These are phyloP conservation scores for Fistulinella prunicolor DNA, from an alignment of 768 basidiomycete species.

Conservation along the genomic window DNA sequence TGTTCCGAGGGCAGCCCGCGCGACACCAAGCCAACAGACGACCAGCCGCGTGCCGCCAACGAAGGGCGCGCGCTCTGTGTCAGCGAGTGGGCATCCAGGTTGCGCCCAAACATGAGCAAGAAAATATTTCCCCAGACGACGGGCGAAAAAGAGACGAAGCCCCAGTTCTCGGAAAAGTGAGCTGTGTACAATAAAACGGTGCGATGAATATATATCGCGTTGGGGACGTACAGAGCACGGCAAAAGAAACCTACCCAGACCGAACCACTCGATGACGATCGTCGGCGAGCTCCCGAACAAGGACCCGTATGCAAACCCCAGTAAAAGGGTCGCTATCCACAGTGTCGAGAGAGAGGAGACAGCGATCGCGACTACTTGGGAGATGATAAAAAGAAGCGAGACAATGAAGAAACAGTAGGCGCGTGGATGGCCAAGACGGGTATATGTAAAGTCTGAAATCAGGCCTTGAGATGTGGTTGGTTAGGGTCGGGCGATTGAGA, in stretches of 20 bases:
- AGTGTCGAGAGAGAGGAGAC: constrained; percentile 58
- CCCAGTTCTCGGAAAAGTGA: constrained; percentile 86
- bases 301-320: constrained; percentile 60
- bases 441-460: constrained; percentile 63
- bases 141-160: constrained; percentile 70
- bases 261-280: constrained; percentile 85
- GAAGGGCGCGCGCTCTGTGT: not conserved
- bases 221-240: no score
- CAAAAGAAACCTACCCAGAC: constrained; percentile 53
- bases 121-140: constrained; percentile 77
- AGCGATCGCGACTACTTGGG: constrained; percentile 59
- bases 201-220: no score
- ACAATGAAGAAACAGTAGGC: constrained; percentile 68
- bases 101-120: constrained; percentile 75
- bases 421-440: constrained; percentile 55
- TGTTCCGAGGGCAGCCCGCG: constrained; percentile 32
- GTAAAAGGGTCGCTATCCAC: constrained; percentile 47
- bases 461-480: constrained; percentile 45
- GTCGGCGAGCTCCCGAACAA: constrained; percentile 72
- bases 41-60: not conserved
- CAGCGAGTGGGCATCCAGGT: constrained; percentile 68
- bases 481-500: not conserved
- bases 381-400: constrained; percentile 62
- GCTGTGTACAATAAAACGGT: no score
- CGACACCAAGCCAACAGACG: not conserved